Evolutionary conservation across 495 filamentous ascomycete genomes (phyloP).

Genomic region (Trichoderma gamsii): DNA sequence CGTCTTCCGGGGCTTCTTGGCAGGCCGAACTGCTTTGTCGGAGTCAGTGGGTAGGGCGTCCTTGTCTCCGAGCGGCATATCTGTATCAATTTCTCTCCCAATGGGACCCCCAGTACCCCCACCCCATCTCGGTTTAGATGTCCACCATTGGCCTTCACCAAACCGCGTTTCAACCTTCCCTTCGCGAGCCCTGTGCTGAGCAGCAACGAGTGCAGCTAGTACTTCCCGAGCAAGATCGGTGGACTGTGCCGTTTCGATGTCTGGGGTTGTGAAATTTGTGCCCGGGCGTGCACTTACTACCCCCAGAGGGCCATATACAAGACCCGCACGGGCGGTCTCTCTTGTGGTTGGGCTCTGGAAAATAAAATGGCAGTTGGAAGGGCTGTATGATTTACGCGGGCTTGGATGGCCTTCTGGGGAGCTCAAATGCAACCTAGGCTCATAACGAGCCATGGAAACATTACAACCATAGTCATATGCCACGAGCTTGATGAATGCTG

Average conservation of each 20-base stretch:
- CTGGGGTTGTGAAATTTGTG: conserved; percentile 37
- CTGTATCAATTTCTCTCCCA: conserved; percentile 47
- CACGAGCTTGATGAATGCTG: conserved; percentile 69
- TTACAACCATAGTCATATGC: conserved; percentile 77
- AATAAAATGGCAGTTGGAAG: conserved; percentile 49
- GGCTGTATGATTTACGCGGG: conserved; percentile 43
- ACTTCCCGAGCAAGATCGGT: conserved; percentile 71
- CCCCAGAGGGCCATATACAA: conserved; percentile 71
- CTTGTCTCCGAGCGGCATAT: conserved; percentile 37
- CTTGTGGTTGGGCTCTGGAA: conserved; percentile 64
- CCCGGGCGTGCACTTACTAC: conserved; percentile 53
- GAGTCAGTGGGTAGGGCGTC: conserved; percentile 24
- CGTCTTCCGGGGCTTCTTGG: conserved; percentile 41
- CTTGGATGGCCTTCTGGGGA: conserved; percentile 40
- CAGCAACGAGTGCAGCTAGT: conserved; percentile 65
- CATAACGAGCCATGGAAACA: conserved; percentile 53
- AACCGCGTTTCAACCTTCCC: conserved; percentile 57
- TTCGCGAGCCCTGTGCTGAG: conserved; percentile 75
- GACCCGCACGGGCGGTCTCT: conserved; percentile 61
- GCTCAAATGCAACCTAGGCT: conserved; percentile 55
- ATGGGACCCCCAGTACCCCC: conserved; percentile 61
- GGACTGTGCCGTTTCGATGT: conserved; percentile 40
- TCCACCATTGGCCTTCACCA: conserved; percentile 80
- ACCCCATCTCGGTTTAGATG: conserved; percentile 66
- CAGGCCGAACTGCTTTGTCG: conserved; percentile 1